These are phyloP conservation scores for Dittrichia graveolens DNA, from an alignment of 129 eudicot species.

Conservation along the genomic window DNA sequence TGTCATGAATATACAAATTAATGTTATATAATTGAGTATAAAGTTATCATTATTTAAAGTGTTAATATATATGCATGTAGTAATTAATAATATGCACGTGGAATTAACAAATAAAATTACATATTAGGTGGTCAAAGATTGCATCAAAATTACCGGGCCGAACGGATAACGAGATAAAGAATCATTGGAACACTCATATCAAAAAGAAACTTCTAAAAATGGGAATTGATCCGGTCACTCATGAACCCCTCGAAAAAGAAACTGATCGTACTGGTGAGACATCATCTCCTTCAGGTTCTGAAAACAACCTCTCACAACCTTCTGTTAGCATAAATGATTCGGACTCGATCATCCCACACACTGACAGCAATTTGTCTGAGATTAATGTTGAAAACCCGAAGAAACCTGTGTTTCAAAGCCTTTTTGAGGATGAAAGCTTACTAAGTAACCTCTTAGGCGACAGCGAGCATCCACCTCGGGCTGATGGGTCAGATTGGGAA, in stretches of 20 bases:
- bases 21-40: too few species aligned
- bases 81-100: slow-evolving; percentile 6
- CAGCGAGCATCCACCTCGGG: slow-evolving; percentile 27
- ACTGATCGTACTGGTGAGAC: slow-evolving; percentile 24
- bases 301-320: slow-evolving; percentile 14
- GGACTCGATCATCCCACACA: slow-evolving; percentile 30
- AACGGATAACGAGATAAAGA: slow-evolving; percentile 76
- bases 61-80: background rate
- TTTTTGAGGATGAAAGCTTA: slow-evolving; percentile 54
- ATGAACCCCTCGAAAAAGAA: slow-evolving; percentile 52
- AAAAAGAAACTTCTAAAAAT: slow-evolving; percentile 76
- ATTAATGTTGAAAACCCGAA: slow-evolving; percentile 9
- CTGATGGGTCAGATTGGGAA: slow-evolving; percentile 44
- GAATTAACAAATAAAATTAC: background rate
- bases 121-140: slow-evolving; percentile 69
- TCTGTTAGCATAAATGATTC: background rate
- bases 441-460: slow-evolving; percentile 59
- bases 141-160: slow-evolving; percentile 77
- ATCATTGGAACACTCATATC: slow-evolving; percentile 88
- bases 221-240: slow-evolving; percentile 84
- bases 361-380: slow-evolving; percentile 22
- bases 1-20: too few species aligned
- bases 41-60: too few species aligned
- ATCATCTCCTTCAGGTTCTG: slow-evolving; percentile 18
- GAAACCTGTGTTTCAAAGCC: slow-evolving; percentile 17